These are phyloP conservation scores for Cercospora sp. DNA, from an alignment of 2,329 filamentous ascomycete species.

Conservation along the genomic window DNA sequence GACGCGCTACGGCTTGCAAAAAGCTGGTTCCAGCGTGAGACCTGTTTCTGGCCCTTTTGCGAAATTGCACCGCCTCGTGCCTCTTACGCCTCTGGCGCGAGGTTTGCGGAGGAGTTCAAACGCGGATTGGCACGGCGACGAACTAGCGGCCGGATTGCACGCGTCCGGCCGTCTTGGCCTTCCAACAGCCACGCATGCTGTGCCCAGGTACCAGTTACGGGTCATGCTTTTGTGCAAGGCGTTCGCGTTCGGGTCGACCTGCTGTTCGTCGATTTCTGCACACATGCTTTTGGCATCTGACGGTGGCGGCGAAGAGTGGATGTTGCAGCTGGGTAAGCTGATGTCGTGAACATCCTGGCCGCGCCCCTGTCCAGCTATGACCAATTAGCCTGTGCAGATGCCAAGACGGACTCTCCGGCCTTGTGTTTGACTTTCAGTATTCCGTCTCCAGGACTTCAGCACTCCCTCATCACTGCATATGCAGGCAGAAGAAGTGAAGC, in stretches of 20 bases:
- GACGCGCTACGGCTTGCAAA: neutral
- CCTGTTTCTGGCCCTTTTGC: neutral
- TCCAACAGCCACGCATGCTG: conserved; percentile 2
- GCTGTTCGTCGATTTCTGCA: neutral
- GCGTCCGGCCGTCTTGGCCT: conserved; percentile 1
- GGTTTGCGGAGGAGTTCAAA: neutral
- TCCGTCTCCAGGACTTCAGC: neutral
- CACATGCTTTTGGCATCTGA: neutral
- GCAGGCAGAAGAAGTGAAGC: neutral
- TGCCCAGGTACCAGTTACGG: neutral
- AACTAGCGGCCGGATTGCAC: conserved; percentile 1
- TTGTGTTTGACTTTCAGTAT: neutral
- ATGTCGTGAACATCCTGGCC: neutral
- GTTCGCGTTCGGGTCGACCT: neutral
- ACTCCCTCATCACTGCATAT: neutral
- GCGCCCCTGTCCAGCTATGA: neutral
- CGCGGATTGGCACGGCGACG: conserved; percentile 4
- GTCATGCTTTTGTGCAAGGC: neutral
- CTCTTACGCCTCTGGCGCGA: neutral
- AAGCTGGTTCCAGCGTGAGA: neutral
- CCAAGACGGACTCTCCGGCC: neutral
- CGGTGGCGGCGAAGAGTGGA: neutral
- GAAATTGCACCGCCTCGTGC: conserved; percentile 1
- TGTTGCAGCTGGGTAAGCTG: neutral
- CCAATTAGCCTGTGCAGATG: neutral